Conservation (phyloP, 208 protist genomes). For the Leishmania aethiopica region DNA sequence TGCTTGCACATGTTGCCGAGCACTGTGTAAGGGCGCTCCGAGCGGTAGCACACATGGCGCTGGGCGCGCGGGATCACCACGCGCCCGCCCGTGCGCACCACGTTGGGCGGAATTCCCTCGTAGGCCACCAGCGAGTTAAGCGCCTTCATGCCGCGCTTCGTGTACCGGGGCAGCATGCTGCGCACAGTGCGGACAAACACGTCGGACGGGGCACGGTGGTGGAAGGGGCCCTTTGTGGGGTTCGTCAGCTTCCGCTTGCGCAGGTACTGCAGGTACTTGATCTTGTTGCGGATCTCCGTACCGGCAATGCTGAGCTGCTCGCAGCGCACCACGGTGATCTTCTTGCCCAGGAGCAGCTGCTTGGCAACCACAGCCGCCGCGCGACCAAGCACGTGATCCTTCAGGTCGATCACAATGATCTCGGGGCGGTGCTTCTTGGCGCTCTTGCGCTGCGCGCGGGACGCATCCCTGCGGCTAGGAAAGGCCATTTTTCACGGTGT, state of each 20-base stretch:
- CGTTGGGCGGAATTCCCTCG: slow-evolving; percentile 81
- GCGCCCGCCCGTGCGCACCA: slow-evolving; percentile 67
- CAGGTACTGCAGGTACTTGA: slow-evolving; percentile 94
- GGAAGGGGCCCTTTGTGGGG: slow-evolving; percentile 97
- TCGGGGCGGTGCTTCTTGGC: slow-evolving; percentile 84
- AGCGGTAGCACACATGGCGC: slow-evolving; percentile 74
- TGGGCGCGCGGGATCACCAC: slow-evolving; percentile 78
- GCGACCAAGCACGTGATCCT: slow-evolving; percentile 98
- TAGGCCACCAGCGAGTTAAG: slow-evolving; percentile 79
- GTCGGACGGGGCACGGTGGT: slow-evolving; percentile 96
- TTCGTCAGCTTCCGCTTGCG: slow-evolving; percentile 98
- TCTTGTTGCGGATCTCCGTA: slow-evolving; percentile 98
- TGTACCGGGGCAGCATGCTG: slow-evolving; percentile 97
- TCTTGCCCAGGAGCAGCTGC: slow-evolving; percentile 96
- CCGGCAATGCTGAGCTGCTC: slow-evolving; percentile 97
- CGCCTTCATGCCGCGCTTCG: slow-evolving; percentile 82
- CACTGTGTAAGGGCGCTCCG: slow-evolving; percentile 80
- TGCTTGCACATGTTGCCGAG: slow-evolving; percentile 91
- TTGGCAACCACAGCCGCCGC: slow-evolving; percentile 98
- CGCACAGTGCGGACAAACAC: slow-evolving; percentile 97
- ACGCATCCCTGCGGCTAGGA: slow-evolving; percentile 53
- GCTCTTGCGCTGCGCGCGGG: slow-evolving; percentile 73
- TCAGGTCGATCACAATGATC: slow-evolving; percentile 96
- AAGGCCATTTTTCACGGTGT: neutral
- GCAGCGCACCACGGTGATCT: slow-evolving; percentile 96